Conservation (phyloP, 345 rosid species). For the Pistacia atlantica region DNA sequence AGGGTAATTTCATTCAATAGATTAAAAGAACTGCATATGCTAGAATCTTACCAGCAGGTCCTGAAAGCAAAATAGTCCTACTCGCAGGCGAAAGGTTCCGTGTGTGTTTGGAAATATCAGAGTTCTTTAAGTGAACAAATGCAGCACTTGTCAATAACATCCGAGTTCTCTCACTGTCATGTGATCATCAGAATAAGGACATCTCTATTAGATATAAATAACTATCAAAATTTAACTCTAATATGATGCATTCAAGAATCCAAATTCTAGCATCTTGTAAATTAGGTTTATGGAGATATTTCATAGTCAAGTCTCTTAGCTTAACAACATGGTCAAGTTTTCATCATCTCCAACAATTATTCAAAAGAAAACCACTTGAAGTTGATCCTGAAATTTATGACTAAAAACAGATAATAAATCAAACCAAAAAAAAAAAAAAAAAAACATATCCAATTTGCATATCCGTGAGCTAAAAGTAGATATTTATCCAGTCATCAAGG, state of each 20-base stretch:
- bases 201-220: background rate
- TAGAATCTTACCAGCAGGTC: slow-evolving; percentile 74
- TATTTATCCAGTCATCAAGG: background rate
- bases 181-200: slow-evolving; percentile 18
- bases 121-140: slow-evolving; percentile 74
- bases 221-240: background rate
- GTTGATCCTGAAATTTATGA: slow-evolving; percentile 4
- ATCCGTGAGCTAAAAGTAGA: background rate
- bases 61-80: slow-evolving; percentile 82
- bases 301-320: too few species aligned
- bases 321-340: background rate
- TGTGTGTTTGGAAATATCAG: slow-evolving; percentile 79
- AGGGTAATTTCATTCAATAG: slow-evolving; percentile 4
- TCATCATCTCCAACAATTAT: background rate
- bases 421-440: background rate
- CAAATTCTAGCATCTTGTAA: too few species aligned
- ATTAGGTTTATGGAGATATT: too few species aligned
- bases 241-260: too few species aligned
- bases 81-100: slow-evolving; percentile 95
- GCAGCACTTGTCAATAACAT: slow-evolving; percentile 84
- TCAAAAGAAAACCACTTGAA: background rate
- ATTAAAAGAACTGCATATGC: slow-evolving; percentile 15
- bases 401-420: background rate
- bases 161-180: slow-evolving; percentile 70
- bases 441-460: background rate